phyloP scores from a whole-genome alignment of 306 rosid genomes.

The Begonia loranthoides region DNA sequence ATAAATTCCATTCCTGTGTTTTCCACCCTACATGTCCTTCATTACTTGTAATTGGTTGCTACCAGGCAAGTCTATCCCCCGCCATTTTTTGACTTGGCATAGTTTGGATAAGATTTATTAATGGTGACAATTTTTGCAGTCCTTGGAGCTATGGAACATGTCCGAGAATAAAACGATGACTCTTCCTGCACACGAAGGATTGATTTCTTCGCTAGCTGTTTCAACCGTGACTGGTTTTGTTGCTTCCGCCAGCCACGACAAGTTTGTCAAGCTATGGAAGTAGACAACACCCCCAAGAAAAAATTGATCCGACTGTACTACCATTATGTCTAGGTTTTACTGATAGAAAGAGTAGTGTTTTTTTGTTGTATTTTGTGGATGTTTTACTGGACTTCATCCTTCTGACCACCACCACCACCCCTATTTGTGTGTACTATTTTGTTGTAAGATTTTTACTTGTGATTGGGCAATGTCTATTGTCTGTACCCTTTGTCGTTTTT shows the following conservation, averaged over 20 bases:
- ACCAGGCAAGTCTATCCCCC: conserved; percentile 47
- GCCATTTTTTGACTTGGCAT: not conserved
- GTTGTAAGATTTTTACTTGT: no score
- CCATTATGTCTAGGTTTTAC: not conserved
- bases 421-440: no score
- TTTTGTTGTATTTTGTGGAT: no score
- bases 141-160: conserved; percentile 98
- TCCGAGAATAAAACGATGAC: conserved; percentile 85
- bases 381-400: no score
- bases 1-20: conserved; percentile 72
- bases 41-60: conserved; percentile 86
- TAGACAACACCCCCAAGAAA: not conserved
- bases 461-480: no score
- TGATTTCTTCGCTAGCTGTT: conserved; percentile 64
- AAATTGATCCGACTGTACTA: not conserved
- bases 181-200: conserved; percentile 79
- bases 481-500: no score
- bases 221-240: conserved; percentile 70
- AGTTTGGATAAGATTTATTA: not conserved
- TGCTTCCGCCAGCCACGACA: conserved; percentile 93
- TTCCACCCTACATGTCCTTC: conserved; percentile 84
- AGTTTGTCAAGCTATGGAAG: conserved; percentile 84
- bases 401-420: no score
- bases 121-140: conserved; percentile 30
- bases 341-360: no score